Evolutionary conservation across 1,139 yeast species (phyloP).

Genomic region (Protomyces lactucae-debilis): DNA sequence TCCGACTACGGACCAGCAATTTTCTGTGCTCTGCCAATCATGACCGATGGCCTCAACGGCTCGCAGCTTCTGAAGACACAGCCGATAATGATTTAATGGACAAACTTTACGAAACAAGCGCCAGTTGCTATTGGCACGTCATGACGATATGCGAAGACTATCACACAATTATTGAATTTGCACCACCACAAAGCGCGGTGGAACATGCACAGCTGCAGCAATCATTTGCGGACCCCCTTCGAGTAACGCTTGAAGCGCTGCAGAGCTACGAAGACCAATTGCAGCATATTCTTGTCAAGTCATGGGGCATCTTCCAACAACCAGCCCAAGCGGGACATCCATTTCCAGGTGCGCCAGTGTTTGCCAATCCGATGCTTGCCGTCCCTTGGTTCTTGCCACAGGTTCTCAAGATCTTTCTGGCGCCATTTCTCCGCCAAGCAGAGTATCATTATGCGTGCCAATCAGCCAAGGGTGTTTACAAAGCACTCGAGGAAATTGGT

Average conservation of each 20-base stretch:
- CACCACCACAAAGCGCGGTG: background rate
- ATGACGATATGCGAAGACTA: conserved; percentile 17
- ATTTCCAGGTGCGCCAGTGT: conserved; percentile 6
- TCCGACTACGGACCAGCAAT: conserved; percentile 15
- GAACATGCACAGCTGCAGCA: background rate
- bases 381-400: conserved; percentile 17
- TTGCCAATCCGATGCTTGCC: conserved; percentile 16
- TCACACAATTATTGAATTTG: conserved; percentile 5
- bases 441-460: conserved; percentile 9
- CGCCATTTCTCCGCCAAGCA: conserved; percentile 15
- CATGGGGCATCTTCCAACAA: background rate
- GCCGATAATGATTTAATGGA: conserved; percentile 13
- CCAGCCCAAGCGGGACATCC: conserved; percentile 16
- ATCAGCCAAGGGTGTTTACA: conserved; percentile 10
- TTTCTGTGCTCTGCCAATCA: conserved; percentile 5
- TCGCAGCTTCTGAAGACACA: background rate
- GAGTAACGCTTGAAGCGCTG: conserved; percentile 9
- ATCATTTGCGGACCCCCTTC: background rate
- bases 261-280: background rate
- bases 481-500: conserved; percentile 12
- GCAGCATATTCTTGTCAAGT: background rate
- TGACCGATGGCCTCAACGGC: conserved; percentile 10
- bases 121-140: conserved; percentile 18
- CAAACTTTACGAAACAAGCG: conserved; percentile 8
- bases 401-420: conserved; percentile 15